Conservation (phyloP, 352 stramenopile species). For the Thalassiosira mediterranea region DNA sequence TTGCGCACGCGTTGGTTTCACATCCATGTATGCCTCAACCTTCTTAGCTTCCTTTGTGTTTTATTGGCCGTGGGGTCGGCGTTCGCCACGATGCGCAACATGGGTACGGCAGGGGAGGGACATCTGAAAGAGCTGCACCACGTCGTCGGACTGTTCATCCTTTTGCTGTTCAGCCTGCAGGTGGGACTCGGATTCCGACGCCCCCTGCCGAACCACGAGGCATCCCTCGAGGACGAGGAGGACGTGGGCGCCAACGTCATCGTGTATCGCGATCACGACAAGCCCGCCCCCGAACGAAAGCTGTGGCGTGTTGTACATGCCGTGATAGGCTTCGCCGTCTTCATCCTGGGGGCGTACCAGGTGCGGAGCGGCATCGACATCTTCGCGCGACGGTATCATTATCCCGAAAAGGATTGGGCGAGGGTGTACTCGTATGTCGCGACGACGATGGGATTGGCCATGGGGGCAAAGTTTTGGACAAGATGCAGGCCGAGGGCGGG, state of each 20-base stretch:
- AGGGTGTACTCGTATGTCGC: not conserved
- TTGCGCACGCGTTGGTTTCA: not conserved
- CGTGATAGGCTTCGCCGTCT: not conserved
- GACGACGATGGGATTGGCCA: no score
- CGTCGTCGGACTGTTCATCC: not conserved
- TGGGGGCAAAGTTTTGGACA: no score
- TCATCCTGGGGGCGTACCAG: not conserved
- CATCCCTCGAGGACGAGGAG: no score
- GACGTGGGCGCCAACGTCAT: no score
- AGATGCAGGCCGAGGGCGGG: no score
- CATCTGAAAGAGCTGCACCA: not conserved
- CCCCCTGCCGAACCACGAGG: not conserved
- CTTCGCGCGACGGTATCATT: not conserved
- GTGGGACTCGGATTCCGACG: not conserved
- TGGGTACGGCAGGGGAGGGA: not conserved
- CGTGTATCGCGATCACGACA: no score
- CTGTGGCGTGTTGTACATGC: not conserved
- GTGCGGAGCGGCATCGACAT: not conserved
- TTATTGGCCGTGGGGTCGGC: not conserved
- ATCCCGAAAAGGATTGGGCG: not conserved
- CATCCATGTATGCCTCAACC: conserved; percentile 2
- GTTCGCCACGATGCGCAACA: not conserved
- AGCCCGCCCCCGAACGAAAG: no score
- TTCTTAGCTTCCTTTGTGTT: conserved; percentile 3
- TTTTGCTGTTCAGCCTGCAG: not conserved